These are phyloP conservation scores for Prunus fruticosa DNA, from an alignment of 306 rosid species.

Conservation along the genomic window DNA sequence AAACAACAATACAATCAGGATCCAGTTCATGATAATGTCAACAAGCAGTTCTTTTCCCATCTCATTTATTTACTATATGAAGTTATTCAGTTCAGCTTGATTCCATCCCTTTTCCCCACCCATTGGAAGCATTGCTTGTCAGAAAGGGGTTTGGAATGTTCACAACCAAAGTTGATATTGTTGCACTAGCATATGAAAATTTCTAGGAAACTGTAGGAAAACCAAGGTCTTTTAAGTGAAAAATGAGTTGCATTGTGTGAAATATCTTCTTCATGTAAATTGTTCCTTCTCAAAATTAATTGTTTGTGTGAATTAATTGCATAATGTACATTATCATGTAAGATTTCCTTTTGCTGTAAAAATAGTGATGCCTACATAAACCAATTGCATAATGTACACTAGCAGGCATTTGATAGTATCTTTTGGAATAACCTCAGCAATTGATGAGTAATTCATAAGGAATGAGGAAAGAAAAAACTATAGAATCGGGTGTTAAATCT, in stretches of 20 bases:
- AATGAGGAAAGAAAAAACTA: neutral
- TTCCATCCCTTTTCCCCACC: neutral
- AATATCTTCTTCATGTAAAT: neutral
- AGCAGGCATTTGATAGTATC: neutral
- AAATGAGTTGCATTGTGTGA: neutral
- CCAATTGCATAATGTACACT: neutral
- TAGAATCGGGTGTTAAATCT: constrained; percentile 21
- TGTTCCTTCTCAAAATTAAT: neutral
- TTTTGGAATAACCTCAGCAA: neutral
- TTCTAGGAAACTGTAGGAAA: neutral
- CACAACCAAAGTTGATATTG: constrained; percentile 1
- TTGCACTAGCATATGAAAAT: neutral
- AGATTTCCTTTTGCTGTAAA: neutral
- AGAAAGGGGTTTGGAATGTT: constrained; percentile 1
- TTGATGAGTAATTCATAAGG: neutral
- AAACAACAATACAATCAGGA: neutral
- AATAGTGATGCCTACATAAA: neutral
- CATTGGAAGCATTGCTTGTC: neutral
- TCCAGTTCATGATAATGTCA: neutral
- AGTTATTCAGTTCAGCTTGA: neutral
- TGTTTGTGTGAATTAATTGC: neutral
- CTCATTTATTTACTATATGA: neutral
- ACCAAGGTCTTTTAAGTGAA: neutral
- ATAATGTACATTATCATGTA: no score
- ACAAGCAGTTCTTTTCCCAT: neutral